Evolutionary conservation across 768 basidiomycete species (phyloP).

Genomic region (Amanita rimosa): DNA sequence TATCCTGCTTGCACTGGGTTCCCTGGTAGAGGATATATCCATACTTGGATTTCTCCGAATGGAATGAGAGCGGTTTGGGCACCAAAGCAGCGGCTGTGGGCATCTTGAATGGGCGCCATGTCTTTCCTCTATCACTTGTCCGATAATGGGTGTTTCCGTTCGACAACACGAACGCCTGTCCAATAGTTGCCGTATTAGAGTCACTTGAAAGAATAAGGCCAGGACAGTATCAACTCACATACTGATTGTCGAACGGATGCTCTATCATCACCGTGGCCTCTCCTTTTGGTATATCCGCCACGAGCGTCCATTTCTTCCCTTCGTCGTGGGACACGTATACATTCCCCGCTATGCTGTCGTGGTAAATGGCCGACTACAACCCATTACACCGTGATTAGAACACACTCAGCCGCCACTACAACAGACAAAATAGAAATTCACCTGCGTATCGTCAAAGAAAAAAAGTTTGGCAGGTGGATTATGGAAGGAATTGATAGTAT

Average conservation of each 20-base stretch:
- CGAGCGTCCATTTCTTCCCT: slow-evolving; percentile 57
- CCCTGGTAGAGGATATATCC: slow-evolving; percentile 77
- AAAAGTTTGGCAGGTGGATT: slow-evolving; percentile 69
- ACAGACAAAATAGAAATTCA: slow-evolving; percentile 26
- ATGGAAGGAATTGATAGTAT: slow-evolving; percentile 42
- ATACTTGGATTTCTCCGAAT: slow-evolving; percentile 61
- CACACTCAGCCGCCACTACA: background rate
- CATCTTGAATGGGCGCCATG: slow-evolving; percentile 77
- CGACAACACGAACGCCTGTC: slow-evolving; percentile 84
- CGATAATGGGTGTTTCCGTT: slow-evolving; percentile 70
- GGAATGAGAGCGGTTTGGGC: slow-evolving; percentile 70
- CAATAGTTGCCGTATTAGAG: too few relatives aligned
- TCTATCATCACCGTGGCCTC: slow-evolving; percentile 63
- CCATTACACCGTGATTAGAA: slow-evolving; percentile 6
- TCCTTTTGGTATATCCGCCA: slow-evolving; percentile 41
- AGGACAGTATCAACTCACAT: slow-evolving; percentile 31
- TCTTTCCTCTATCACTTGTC: slow-evolving; percentile 77
- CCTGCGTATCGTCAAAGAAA: slow-evolving; percentile 91
- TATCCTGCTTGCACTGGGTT: slow-evolving; percentile 36
- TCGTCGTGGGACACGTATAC: slow-evolving; percentile 80
- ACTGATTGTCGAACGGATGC: slow-evolving; percentile 77
- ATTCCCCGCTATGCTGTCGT: slow-evolving; percentile 58
- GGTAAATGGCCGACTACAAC: slow-evolving; percentile 55
- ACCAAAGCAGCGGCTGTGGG: slow-evolving; percentile 48
- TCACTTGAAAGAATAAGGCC: background rate